Percentiles rank a stretch among this genome's conserved stretches.
Conservation (phyloP, 768 basidiomycete genomes). For the Piloderma croceum region DNA sequence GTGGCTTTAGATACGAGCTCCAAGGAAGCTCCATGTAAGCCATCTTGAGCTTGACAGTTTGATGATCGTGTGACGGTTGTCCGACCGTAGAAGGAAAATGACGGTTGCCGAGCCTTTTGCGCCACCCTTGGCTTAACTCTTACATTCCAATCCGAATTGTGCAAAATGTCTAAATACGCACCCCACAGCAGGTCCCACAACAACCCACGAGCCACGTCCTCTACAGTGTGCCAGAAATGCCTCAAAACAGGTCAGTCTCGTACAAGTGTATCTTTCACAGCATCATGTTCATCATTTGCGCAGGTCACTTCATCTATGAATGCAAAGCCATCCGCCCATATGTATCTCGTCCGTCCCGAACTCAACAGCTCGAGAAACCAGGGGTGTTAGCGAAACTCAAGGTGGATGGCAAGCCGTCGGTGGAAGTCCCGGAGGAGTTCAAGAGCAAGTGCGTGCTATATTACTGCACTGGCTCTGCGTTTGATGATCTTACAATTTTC, state of each 20-base stretch:
- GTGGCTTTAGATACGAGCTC: too few species aligned
- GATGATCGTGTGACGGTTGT: too few species aligned
- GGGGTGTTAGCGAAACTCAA: constrained; percentile 59
- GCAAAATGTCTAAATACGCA: constrained; percentile 76
- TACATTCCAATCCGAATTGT: too few species aligned
- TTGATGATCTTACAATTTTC: constrained; percentile 5
- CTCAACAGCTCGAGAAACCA: constrained; percentile 81
- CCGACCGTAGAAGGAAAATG: too few species aligned
- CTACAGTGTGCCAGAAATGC: constrained; percentile 82
- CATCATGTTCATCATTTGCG: not conserved
- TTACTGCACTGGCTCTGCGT: not conserved
- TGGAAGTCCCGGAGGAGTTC: constrained; percentile 90
- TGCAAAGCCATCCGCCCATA: constrained; percentile 82
- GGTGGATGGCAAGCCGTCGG: constrained; percentile 65
- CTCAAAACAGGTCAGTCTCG: constrained; percentile 52
- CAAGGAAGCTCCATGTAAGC: too few species aligned
- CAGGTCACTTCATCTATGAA: constrained; percentile 89
- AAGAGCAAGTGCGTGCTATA: constrained; percentile 57
- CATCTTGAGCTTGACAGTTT: too few species aligned
- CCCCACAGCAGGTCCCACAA: constrained; percentile 62
- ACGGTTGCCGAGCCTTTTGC: too few species aligned
- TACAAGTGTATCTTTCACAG: not conserved
- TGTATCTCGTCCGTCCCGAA: constrained; percentile 82
- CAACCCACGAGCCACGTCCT: constrained; percentile 56
- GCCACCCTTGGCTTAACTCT: too few species aligned